Conservation (phyloP, 805 yeast species). For the Wickerhamomyces rabaulensis region DNA sequence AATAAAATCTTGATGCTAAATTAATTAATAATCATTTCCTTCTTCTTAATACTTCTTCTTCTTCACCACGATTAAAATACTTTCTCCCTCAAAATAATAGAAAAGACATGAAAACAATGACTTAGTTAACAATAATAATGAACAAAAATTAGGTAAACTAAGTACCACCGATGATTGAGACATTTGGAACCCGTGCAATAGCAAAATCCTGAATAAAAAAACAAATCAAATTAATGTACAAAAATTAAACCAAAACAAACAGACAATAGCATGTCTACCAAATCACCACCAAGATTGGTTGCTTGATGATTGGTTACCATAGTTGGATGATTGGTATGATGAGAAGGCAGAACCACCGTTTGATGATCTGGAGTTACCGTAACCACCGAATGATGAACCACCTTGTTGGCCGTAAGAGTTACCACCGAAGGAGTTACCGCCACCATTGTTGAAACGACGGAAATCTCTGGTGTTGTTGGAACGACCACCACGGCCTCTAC, state of each 20-base stretch:
- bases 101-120: conserved; percentile 4
- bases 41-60: background rate
- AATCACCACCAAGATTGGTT: conserved; percentile 15
- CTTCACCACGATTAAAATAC: conserved; percentile 1
- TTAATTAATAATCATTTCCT: background rate
- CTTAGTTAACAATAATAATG: background rate
- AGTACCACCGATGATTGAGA: conserved; percentile 11
- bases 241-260: background rate
- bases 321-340: conserved; percentile 7
- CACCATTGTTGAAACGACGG: conserved; percentile 36
- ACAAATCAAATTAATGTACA: background rate
- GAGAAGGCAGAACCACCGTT: conserved; percentile 8
- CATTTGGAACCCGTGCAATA: conserved; percentile 10
- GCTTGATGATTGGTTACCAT: conserved; percentile 21
- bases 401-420: conserved; percentile 3
- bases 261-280: conserved; percentile 8
- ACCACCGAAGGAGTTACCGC: conserved; percentile 6
- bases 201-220: conserved; percentile 1
- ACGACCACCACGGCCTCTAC: conserved; percentile 41
- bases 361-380: conserved; percentile 7
- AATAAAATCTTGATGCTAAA: background rate
- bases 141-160: conserved; percentile 1
- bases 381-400: conserved; percentile 12
- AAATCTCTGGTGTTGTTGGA: conserved; percentile 43
- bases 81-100: background rate